Evolutionary conservation across 2,329 filamentous ascomycete genomes (phyloP).

Genomic region (Emericellopsis cladophorae): DNA sequence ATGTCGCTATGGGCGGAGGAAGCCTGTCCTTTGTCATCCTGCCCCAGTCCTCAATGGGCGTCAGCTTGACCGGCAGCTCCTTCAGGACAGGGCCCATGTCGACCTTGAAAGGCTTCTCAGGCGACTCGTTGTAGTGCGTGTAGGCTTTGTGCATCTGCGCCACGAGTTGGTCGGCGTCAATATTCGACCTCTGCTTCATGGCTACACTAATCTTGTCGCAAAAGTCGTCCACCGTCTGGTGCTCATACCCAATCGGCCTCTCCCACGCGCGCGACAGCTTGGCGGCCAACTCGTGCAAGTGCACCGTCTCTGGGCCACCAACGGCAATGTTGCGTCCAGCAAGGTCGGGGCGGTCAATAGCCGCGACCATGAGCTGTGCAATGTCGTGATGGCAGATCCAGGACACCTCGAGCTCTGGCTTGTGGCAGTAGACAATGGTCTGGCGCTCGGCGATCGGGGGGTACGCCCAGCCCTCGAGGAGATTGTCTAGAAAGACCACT

Average conservation of each 20-base stretch:
- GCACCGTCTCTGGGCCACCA: slow-evolving; percentile 20
- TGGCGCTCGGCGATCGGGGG: slow-evolving; percentile 17
- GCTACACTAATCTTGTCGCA: slow-evolving; percentile 13
- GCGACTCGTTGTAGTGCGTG: slow-evolving; percentile 23
- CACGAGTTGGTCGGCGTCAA: slow-evolving; percentile 20
- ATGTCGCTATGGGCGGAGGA: background rate
- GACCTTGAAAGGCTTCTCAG: slow-evolving; percentile 21
- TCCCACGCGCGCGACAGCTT: slow-evolving; percentile 19
- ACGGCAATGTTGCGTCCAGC: slow-evolving; percentile 19
- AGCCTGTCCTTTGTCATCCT: slow-evolving; percentile 7
- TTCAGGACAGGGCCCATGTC: slow-evolving; percentile 19
- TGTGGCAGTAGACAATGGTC: slow-evolving; percentile 24
- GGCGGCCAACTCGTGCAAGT: slow-evolving; percentile 15
- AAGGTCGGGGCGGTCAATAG: slow-evolving; percentile 16
- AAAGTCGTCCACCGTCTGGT: slow-evolving; percentile 18
- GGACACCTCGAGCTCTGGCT: slow-evolving; percentile 18
- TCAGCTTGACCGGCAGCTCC: slow-evolving; percentile 16
- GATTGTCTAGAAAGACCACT: slow-evolving; percentile 23
- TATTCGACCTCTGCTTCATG: slow-evolving; percentile 17
- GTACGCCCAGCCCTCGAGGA: slow-evolving; percentile 23
- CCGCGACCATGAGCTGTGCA: slow-evolving; percentile 22
- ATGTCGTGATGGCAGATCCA: slow-evolving; percentile 26
- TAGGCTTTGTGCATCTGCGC: slow-evolving; percentile 26
- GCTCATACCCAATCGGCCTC: slow-evolving; percentile 14
- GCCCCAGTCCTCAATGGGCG: slow-evolving; percentile 21